Conservation (phyloP, 139 green algal species). For the Volvox africanus region DNA sequence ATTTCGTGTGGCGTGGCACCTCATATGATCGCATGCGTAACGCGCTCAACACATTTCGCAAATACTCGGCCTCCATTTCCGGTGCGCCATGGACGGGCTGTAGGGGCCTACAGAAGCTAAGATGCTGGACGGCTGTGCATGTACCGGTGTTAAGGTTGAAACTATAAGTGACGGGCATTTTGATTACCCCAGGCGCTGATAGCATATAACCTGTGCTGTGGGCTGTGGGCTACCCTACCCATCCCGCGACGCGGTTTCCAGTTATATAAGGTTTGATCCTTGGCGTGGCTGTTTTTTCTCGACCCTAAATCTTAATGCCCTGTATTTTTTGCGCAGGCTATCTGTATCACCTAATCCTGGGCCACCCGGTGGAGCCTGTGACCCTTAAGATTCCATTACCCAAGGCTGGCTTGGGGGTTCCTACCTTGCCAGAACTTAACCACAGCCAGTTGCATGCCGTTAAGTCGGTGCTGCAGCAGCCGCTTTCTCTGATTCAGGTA, state of each 20-base stretch:
- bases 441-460: slow-evolving; percentile 82
- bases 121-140: no score
- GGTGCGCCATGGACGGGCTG: neutral
- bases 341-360: slow-evolving; percentile 81
- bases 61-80: slow-evolving; percentile 89
- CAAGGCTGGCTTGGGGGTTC: slow-evolving; percentile 78
- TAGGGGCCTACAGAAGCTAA: no score
- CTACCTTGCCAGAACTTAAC: slow-evolving; percentile 95
- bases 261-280: no score
- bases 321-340: slow-evolving; percentile 50
- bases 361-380: slow-evolving; percentile 61
- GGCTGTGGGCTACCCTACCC: no score
- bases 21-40: slow-evolving; percentile 94
- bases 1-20: slow-evolving; percentile 96
- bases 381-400: slow-evolving; percentile 60
- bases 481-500: slow-evolving; percentile 86
- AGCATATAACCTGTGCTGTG: no score
- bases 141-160: no score
- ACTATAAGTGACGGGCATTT: no score
- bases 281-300: no score
- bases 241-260: no score
- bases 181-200: no score
- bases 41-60: slow-evolving; percentile 89
- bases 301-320: no score
- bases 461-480: slow-evolving; percentile 79